A percentile compares a stretch with the other conserved stretches of the same genome.
phyloP scores from a whole-genome alignment of 169 alveolate genomes.

The Plasmodium knowlesi region DNA sequence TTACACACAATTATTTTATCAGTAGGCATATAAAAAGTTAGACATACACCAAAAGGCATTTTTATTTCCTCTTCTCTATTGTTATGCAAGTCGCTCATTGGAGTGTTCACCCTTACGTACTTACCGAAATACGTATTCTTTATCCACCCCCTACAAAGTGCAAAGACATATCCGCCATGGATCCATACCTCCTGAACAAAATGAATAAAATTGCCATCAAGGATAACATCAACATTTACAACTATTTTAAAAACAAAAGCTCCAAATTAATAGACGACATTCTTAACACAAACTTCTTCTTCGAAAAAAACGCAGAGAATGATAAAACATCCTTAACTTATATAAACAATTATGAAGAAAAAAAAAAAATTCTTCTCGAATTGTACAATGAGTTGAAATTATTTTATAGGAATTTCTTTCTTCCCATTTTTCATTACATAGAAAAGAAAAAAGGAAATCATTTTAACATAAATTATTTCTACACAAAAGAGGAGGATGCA shows the following conservation, averaged over 20 bases:
- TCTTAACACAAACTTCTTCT: constrained; percentile 18
- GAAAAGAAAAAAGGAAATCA: constrained; percentile 33
- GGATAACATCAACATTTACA: constrained; percentile 38
- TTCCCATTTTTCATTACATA: constrained; percentile 63
- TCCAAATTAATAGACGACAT: constrained; percentile 26
- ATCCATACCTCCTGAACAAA: constrained; percentile 56
- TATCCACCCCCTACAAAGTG: constrained; percentile 19
- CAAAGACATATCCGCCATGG: constrained; percentile 43
- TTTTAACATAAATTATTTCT: constrained; percentile 21
- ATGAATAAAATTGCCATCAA: constrained; percentile 40
- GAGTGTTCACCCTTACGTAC: background rate
- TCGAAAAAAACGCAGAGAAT: constrained; percentile 23
- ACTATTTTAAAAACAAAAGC: constrained; percentile 48
- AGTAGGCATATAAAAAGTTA: background rate
- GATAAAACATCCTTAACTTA: constrained; percentile 16
- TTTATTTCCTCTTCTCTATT: background rate
- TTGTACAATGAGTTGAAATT: constrained; percentile 32
- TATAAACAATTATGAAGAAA: constrained; percentile 32
- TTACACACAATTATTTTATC: background rate
- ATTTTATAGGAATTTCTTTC: constrained; percentile 50
- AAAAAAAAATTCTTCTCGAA: constrained; percentile 35
- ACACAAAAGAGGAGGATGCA: constrained; percentile 11
- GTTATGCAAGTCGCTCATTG: background rate
- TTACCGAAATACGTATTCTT: background rate
- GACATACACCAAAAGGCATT: background rate